These are phyloP conservation scores for Tulasnella sp. DNA, from an alignment of 768 basidiomycete species.

Conservation along the genomic window DNA sequence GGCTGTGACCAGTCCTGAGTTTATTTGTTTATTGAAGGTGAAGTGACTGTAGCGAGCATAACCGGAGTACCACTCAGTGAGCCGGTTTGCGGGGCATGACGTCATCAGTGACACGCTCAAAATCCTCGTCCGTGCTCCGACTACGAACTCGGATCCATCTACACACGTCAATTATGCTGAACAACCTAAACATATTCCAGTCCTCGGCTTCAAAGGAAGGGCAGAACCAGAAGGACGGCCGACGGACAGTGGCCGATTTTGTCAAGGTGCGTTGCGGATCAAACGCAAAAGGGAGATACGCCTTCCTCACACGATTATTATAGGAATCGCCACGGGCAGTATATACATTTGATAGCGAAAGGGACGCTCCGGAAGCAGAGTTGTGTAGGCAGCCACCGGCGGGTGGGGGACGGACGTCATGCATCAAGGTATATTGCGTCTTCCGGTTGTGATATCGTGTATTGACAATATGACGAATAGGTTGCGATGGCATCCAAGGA, in stretches of 20 bases:
- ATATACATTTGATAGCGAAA: constrained; percentile 54
- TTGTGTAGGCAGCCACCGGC: constrained; percentile 46
- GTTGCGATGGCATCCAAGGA: background rate
- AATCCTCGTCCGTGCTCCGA: background rate
- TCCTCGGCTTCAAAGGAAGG: no score
- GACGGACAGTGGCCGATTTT: constrained; percentile 1
- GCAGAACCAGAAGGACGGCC: background rate
- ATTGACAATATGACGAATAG: background rate
- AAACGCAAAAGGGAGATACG: no score
- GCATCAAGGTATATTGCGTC: constrained; percentile 38
- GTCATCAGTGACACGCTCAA: no score
- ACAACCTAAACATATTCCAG: no score
- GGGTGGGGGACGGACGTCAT: constrained; percentile 35
- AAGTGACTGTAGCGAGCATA: no score
- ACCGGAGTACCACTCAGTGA: no score
- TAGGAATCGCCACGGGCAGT: constrained; percentile 19
- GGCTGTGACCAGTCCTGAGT: no score
- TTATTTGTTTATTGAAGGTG: no score
- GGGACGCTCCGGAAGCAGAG: constrained; percentile 43
- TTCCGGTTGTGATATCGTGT: background rate
- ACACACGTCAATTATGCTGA: no score
- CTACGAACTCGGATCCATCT: background rate
- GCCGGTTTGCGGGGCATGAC: no score
- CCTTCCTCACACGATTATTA: background rate
- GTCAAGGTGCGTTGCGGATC: background rate